Percentiles rank a stretch among this genome's conserved stretches.
These are phyloP conservation scores for Jamesozyma jinghongensis DNA, from an alignment of 805 yeast species.

Conservation along the genomic window DNA sequence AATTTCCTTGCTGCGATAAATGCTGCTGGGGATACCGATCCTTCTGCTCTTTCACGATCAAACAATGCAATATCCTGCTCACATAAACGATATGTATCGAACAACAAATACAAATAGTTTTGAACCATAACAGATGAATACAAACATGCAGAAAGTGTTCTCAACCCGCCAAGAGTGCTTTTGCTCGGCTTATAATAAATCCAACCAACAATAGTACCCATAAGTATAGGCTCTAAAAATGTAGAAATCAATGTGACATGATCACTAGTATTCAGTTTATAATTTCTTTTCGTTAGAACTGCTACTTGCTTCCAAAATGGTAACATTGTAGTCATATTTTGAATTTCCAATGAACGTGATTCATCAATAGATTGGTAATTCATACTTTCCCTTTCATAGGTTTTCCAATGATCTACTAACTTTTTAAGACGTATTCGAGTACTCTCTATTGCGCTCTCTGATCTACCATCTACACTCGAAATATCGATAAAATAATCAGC, in stretches of 20 bases:
- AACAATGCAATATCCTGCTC: constrained; percentile 44
- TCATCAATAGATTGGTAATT: constrained; percentile 2
- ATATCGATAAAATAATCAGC: constrained; percentile 54
- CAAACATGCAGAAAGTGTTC: constrained; percentile 47
- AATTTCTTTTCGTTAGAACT: constrained; percentile 38
- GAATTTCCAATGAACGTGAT: constrained; percentile 19
- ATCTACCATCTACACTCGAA: constrained; percentile 46
- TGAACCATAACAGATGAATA: constrained; percentile 47
- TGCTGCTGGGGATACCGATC: constrained; percentile 56
- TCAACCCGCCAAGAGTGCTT: constrained; percentile 42
- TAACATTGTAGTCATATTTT: constrained; percentile 27
- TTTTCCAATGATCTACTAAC: constrained; percentile 35
- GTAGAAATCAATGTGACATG: constrained; percentile 39
- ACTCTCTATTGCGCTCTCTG: constrained; percentile 29
- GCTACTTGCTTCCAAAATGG: constrained; percentile 36
- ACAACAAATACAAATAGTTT: constrained; percentile 46
- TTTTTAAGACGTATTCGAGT: constrained; percentile 29
- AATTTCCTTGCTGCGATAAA: constrained; percentile 57
- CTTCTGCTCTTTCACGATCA: constrained; percentile 64
- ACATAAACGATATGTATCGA: constrained; percentile 52
- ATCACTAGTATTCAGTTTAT: constrained; percentile 43
- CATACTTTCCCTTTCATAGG: constrained; percentile 5
- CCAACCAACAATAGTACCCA: constrained; percentile 69
- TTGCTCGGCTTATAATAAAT: constrained; percentile 51
- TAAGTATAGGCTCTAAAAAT: constrained; percentile 38